phyloP scores from a whole-genome alignment of 192 early-diverging fungal species.

The Podila minutissima region DNA sequence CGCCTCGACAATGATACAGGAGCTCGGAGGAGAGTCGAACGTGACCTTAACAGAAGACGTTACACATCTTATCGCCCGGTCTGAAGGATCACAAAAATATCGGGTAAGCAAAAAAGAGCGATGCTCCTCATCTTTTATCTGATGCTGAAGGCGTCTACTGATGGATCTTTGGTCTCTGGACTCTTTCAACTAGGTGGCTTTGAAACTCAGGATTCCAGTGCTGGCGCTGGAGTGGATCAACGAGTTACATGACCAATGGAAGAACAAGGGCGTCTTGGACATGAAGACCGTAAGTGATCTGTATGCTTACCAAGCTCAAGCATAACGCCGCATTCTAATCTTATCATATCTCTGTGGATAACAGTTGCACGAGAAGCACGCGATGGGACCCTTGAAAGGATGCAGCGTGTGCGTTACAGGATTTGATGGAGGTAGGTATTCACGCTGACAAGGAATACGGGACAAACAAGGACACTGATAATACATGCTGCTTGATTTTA shows the following conservation, averaged over 20 bases:
- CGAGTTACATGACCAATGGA: slow-evolving; percentile 12
- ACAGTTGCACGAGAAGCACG: slow-evolving; percentile 1
- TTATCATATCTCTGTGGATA: background rate
- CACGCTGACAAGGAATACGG: background rate
- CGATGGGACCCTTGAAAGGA: slow-evolving; percentile 28
- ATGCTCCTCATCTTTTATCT: background rate
- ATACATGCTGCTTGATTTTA: background rate
- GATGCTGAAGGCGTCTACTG: background rate
- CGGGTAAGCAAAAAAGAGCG: background rate
- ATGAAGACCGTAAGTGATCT: slow-evolving; percentile 7
- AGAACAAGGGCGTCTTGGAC: slow-evolving; percentile 4
- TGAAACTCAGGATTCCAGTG: slow-evolving; percentile 20
- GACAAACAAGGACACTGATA: background rate
- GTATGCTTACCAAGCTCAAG: no score
- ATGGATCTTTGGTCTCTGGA: background rate
- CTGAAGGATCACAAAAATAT: slow-evolving; percentile 26
- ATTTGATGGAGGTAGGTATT: slow-evolving; percentile 13
- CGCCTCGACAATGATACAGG: slow-evolving; percentile 8
- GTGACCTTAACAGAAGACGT: slow-evolving; percentile 14
- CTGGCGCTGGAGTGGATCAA: slow-evolving; percentile 15
- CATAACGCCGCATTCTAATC: no score
- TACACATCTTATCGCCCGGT: slow-evolving; percentile 23
- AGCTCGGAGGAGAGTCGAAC: slow-evolving; percentile 16
- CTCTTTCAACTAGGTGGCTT: slow-evolving; percentile 14
- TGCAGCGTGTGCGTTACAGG: slow-evolving; percentile 43